phyloP scores from a whole-genome alignment of 257 asterid genomes.

The Gentiana dahurica region DNA sequence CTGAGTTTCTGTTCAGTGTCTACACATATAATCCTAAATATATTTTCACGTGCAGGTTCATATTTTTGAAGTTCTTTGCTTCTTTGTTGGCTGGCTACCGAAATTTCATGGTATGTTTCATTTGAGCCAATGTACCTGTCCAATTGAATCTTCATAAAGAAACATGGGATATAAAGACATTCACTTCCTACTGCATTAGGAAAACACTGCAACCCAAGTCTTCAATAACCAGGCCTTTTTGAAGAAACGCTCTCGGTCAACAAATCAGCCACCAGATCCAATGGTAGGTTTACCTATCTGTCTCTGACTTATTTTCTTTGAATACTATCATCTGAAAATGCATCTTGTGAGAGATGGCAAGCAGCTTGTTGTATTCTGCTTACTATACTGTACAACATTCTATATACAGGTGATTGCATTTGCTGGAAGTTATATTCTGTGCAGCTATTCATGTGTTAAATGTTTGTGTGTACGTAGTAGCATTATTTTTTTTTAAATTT shows the following conservation, averaged over 20 bases:
- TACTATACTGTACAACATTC: too few species aligned
- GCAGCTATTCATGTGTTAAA: neutral
- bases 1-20: too few species aligned
- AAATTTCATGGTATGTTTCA: slow-evolving; percentile 70
- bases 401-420: neutral
- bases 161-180: neutral
- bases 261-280: slow-evolving; percentile 85
- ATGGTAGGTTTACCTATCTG: slow-evolving; percentile 45
- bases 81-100: slow-evolving; percentile 97
- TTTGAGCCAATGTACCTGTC: slow-evolving; percentile 24
- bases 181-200: slow-evolving; percentile 32
- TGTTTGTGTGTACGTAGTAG: neutral
- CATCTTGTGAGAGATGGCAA: neutral
- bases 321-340: neutral
- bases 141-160: slow-evolving; percentile 8
- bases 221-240: slow-evolving; percentile 87
- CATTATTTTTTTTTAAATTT: neutral
- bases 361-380: neutral
- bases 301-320: slow-evolving; percentile 8
- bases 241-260: slow-evolving; percentile 90
- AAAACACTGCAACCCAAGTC: slow-evolving; percentile 71
- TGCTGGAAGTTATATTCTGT: neutral
- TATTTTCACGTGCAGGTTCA: slow-evolving; percentile 58
- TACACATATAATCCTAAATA: slow-evolving; percentile 10
- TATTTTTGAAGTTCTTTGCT: slow-evolving; percentile 80